Base-by-base conservation (phyloP, 768 basidiomycete genomes). In the Lactifluus volemus region DNA sequence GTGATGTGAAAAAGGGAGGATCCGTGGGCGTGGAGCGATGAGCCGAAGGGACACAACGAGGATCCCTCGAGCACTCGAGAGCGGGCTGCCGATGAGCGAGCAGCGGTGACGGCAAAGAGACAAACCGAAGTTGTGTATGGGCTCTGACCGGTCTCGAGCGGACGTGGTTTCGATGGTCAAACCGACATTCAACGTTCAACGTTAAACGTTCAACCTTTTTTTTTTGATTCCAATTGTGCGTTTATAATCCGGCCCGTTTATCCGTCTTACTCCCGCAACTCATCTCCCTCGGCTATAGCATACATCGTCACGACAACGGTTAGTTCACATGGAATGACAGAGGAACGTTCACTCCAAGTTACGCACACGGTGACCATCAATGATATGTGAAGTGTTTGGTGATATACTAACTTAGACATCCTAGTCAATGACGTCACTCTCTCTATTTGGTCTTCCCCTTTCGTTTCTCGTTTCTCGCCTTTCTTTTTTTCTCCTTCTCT, bases 381-480 rank as follows among this genome's bases (percentile, higher is more conserved):
- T 34, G 32, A 34, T 6, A 34, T 6, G 5, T 34, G 32, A 34
- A 34, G 9, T 4, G 32, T 32, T 32, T 3, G 32, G 32, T 32
- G 32, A 32, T 9, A 34, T 25, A 25, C 25, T 25, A 25, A 25
- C 25, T 25, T 25, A 2, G 25, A 25, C 25, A 25, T 25, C 25
- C 25, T 25, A 1, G 25, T 25, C 4, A 6, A 9, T 34, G 32
- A 34, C 32, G 32, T 34, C 32, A 34, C 9, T 34, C 73, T 34
- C 73, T 75, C n/a, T 72, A 77, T 15, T 70, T 70, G 36, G 64
- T 71, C 55, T 75, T 76, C 19, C 73, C 73, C 67, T 82, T 84
- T 67, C 84, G 83, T 73, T 90, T 89, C 58, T 90, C 88, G 71
- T 91, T 93, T 58, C 82, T 78, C 64, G 87, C 84, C 64, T 78